Conservation (phyloP, 768 basidiomycete genomes). For the Kockovaella imperatae region DNA sequence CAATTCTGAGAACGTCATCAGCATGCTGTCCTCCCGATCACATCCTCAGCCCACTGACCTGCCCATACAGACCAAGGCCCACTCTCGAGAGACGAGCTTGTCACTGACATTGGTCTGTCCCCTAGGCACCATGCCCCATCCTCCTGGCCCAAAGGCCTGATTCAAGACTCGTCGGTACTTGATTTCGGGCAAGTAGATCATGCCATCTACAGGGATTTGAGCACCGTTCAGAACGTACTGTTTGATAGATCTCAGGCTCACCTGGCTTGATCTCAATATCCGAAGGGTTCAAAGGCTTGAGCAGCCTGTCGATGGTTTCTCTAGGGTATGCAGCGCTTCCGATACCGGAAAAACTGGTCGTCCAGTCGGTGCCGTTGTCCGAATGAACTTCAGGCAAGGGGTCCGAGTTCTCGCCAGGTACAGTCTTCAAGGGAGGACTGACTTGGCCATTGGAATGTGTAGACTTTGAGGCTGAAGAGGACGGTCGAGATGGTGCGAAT, state of each 20-base stretch:
- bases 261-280: constrained; percentile 95
- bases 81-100: constrained; percentile 83
- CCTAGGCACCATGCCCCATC: constrained; percentile 91
- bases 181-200: constrained; percentile 92
- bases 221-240: background rate
- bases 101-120: constrained; percentile 84
- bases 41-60: constrained; percentile 55
- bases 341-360: constrained; percentile 74
- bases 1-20: constrained; percentile 53
- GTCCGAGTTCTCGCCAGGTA: too few species aligned
- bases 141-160: constrained; percentile 89
- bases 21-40: too few species aligned
- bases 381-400: too few species aligned
- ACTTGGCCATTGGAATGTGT: too few species aligned
- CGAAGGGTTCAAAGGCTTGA: constrained; percentile 63
- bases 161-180: constrained; percentile 89
- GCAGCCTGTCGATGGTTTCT: constrained; percentile 63
- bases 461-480: too few species aligned
- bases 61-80: constrained; percentile 86
- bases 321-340: constrained; percentile 67
- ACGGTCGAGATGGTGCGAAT: too few species aligned
- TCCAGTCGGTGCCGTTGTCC: constrained; percentile 63
- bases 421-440: too few species aligned
- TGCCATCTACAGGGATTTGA: constrained; percentile 58
- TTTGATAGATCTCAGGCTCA: constrained; percentile 42